A percentile compares a stretch with the other conserved stretches of the same genome.
Evolutionary conservation across 192 early-diverging fungal species (phyloP).

Genomic region (Backusella luteola): DNA sequence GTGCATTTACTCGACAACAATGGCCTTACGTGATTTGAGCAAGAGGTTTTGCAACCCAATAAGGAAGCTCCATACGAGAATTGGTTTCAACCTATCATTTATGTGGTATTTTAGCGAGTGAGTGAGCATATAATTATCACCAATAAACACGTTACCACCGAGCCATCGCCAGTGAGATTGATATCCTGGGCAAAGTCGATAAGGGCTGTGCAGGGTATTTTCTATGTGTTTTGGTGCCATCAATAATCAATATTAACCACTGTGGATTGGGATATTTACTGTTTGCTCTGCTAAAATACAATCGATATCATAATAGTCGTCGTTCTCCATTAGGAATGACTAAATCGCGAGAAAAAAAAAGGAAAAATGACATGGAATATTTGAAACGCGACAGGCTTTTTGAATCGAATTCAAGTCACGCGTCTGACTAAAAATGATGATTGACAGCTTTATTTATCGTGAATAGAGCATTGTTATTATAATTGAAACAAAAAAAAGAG

Average conservation of each 20-base stretch:
- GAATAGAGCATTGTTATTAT: too few species aligned
- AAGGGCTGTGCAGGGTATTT: slow-evolving; percentile 31
- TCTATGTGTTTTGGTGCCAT: not conserved
- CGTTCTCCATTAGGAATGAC: slow-evolving; percentile 23
- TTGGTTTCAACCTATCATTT: slow-evolving; percentile 20
- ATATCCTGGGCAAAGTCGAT: slow-evolving; percentile 23
- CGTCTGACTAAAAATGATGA: too few species aligned
- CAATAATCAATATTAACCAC: not conserved
- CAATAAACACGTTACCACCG: slow-evolving; percentile 17
- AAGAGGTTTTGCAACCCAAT: slow-evolving; percentile 43
- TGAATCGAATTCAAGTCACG: too few species aligned
- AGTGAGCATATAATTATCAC: too few species aligned
- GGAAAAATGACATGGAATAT: not conserved
- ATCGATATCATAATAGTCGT: slow-evolving; percentile 60
- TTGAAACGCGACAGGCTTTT: too few species aligned
- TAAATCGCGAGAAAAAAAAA: not conserved
- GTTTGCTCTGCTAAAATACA: slow-evolving; percentile 55
- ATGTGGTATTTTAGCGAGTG: not conserved
- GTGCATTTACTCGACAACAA: too few species aligned
- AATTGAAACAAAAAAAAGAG: too few species aligned
- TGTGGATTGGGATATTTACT: slow-evolving; percentile 18
- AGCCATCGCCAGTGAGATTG: slow-evolving; percentile 33
- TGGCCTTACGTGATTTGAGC: slow-evolving; percentile 21
- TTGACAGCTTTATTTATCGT: too few species aligned
- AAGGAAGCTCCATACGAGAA: slow-evolving; percentile 40